Evolutionary conservation across 2,329 filamentous ascomycete genomes (phyloP), one percentile per base, ranked within the genome.

Genomic region (Ceratocystis huliohia): DNA sequence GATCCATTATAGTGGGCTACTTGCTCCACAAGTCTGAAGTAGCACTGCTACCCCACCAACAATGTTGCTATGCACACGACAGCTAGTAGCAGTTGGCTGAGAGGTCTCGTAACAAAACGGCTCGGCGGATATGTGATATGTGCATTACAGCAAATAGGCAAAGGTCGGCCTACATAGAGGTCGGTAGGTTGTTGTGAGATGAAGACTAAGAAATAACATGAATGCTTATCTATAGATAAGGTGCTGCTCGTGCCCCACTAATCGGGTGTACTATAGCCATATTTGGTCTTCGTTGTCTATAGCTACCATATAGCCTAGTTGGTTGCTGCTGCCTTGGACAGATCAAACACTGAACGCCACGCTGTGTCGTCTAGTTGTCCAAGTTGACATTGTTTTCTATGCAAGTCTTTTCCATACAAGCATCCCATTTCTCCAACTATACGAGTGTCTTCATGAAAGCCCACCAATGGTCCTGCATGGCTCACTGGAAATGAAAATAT

Each of bases 11-110:
- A 33, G 13, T n/a, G 53, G 37, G 37, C 37, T 25, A 25, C 48
- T 22, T 53, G 48, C 53, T 33, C 28, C 53, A 59, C 10, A 59
- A 33, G 33, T 59, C 53, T 59, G 53, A 59, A 59, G 53, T 59
- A 17, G 53, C 25, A 59, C 53, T 6, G 28, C 33, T 37, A 56
- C 56, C 61, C 61, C 64, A 65, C 63, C 44, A 64, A 17, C 46
- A 63, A 68, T 45, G 64, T 68, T 69, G 67, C 65, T 64, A 69
- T 70, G 44, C 63, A 67, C 25, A 20, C 37, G 37, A 2, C 30
- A 59, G 61, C 28, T 59, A 25, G 53, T 30, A 7, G 46, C 20
- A 50, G 46, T 28, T 57, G 53, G 53, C 53, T 20, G 45, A 17
- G 45, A 20, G 37, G 10, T 37, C 37, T 37, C 37, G 37, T 50